Evolutionary conservation across 345 rosid genomes (phyloP), one percentile per base, ranked within the genome.

Genomic region (Draba incana): DNA sequence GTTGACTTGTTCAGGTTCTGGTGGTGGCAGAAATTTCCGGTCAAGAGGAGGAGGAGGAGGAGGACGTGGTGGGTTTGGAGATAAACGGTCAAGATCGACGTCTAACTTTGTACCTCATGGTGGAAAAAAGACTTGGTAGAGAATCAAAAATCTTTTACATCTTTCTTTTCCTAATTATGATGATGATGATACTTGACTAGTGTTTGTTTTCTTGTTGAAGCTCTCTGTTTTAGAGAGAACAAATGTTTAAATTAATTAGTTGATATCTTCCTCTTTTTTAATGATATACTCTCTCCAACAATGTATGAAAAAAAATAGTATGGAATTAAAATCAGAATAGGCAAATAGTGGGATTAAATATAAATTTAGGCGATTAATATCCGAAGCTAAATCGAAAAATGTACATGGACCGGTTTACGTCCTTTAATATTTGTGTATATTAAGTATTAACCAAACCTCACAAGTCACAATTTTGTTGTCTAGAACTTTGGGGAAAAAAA

Each of bases 21-120:
- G 78, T 60, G 78, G 78, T 62, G 78, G 92, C 3, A 81, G 88
- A 27, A 85, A 77, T 72, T 87, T 88, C 70, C 85, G 96, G 14
- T 76, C 95, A 37, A 86, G 95, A 79, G 96, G 96, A 61, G 81
- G 92, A 35, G 95, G 96, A 43, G 96, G 96, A 61, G 81, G 92
- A 35, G 95, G 96, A 43, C 80, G 92, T 31, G 87, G 92, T 39
- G 90, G 92, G 56, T 84, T 78, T 78, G 88, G 86, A 49, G 82
- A 84, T 79, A 82, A 92, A 27, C 57, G 81, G 25, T 41, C 67
- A 45, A 80, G 84, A 58, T 87, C 99, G 31, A 97, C 92, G 57
- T 91, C 98, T 1, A 94, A 87, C 77, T 67, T 75, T 28, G 70
- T 82, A 57, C 95, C 95, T 63, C 75, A 91, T 10, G 96, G 99